These are phyloP conservation scores for Mycena alexandri DNA, from an alignment of 768 basidiomycete genomes.

Conservation along the genomic window DNA sequence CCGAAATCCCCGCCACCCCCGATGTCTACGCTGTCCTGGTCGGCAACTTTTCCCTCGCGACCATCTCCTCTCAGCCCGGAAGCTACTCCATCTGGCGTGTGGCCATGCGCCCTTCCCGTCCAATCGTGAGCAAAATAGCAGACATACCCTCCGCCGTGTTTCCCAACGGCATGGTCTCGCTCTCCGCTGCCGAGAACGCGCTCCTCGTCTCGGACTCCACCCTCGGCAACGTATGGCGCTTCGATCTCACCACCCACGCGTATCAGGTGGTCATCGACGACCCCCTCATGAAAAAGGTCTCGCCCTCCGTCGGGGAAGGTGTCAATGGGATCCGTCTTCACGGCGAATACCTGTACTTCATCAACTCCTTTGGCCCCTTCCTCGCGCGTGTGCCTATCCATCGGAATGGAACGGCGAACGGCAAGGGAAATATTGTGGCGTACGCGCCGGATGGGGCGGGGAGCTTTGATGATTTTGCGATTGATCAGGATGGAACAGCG, in stretches of 20 bases:
- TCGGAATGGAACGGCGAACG: constrained; percentile 23
- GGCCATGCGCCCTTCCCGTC: constrained; percentile 23
- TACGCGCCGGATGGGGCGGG: constrained; percentile 23
- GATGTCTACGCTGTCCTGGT: constrained; percentile 28
- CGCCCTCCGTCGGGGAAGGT: constrained; percentile 26
- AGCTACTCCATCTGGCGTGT: constrained; percentile 28
- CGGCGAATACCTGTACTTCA: constrained; percentile 28
- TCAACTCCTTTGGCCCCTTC: constrained; percentile 24
- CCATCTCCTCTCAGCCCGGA: constrained; percentile 24
- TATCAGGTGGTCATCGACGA: constrained; percentile 26
- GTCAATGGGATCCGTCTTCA: constrained; percentile 28
- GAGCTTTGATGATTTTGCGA: constrained; percentile 27
- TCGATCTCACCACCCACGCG: constrained; percentile 28
- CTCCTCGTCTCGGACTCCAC: constrained; percentile 25
- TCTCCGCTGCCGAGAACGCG: constrained; percentile 28
- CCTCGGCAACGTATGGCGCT: constrained; percentile 26
- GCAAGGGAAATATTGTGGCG: constrained; percentile 23
- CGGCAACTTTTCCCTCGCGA: constrained; percentile 28
- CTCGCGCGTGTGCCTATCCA: constrained; percentile 24
- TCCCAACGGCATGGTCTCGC: constrained; percentile 28
- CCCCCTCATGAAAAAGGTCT: constrained; percentile 27
- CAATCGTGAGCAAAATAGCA: constrained; percentile 25
- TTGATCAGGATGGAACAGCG: constrained; percentile 26
- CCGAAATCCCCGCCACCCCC: constrained; percentile 25
- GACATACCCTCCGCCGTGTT: constrained; percentile 28